These are phyloP conservation scores for Microcyclospora tardicrescens DNA, from an alignment of 2,329 filamentous ascomycete species.

Conservation along the genomic window DNA sequence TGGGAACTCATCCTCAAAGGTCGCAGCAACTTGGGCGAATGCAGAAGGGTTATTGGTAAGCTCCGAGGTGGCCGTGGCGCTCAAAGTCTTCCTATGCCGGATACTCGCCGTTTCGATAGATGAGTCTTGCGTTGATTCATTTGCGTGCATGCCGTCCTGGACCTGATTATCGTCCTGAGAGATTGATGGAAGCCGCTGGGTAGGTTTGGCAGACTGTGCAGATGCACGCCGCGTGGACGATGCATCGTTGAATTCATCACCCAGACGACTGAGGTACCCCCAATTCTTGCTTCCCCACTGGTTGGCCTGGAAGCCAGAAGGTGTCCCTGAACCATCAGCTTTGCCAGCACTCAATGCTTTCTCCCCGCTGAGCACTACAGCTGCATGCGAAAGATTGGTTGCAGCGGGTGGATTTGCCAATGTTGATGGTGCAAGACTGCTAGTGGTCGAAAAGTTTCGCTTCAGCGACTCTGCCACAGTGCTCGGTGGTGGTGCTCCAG, in stretches of 20 bases:
- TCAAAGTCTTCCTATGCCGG: conserved; percentile 20
- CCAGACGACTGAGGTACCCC: conserved; percentile 53
- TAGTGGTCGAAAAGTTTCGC: conserved; percentile 27
- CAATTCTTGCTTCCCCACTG: conserved; percentile 85
- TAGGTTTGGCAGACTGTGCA: conserved; percentile 6
- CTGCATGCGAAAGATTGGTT: conserved; percentile 76
- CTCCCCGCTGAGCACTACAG: conserved; percentile 69
- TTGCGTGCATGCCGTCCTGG: conserved; percentile 3
- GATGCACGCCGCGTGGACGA: neutral
- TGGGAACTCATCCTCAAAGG: conserved; percentile 47
- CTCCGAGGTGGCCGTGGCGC: conserved; percentile 8
- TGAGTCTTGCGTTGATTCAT: neutral
- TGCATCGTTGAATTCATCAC: conserved; percentile 32
- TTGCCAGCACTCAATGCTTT: conserved; percentile 50
- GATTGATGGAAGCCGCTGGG: conserved; percentile 4
- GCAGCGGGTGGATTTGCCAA: conserved; percentile 70
- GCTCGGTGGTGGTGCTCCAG: conserved; percentile 22
- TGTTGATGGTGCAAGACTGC: conserved; percentile 66
- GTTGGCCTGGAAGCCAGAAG: conserved; percentile 80
- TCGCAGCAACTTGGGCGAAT: conserved; percentile 3
- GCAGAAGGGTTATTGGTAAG: neutral
- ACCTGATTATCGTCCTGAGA: conserved; percentile 10
- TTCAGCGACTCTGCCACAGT: conserved; percentile 25
- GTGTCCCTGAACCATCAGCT: conserved; percentile 54
- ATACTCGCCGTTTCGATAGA: neutral